These are phyloP conservation scores for Carpinus viminea DNA, from an alignment of 306 rosid genomes.

Conservation along the genomic window DNA sequence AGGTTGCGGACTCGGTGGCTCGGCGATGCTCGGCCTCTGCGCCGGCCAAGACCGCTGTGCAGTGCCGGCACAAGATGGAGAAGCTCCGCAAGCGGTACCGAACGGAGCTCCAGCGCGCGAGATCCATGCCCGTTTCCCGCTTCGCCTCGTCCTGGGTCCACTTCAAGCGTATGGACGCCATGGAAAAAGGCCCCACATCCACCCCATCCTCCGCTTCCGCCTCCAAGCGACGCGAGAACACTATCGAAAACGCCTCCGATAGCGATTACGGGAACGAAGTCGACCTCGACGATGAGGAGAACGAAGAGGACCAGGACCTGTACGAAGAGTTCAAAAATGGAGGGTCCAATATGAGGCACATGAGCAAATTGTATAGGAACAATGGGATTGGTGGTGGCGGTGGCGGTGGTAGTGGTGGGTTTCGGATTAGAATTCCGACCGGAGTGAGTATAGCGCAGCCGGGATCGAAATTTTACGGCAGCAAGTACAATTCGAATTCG, in stretches of 20 bases:
- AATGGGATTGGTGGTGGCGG: constrained; percentile 30
- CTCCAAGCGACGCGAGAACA: constrained; percentile 35
- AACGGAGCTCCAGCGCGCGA: constrained; percentile 78
- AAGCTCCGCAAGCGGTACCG: constrained; percentile 88
- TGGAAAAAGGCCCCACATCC: constrained; percentile 76
- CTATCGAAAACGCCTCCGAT: constrained; percentile 39
- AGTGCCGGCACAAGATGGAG: constrained; percentile 98
- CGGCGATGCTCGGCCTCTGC: constrained; percentile 62
- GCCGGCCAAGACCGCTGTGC: constrained; percentile 84
- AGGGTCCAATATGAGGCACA: constrained; percentile 50
- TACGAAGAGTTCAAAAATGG: constrained; percentile 62
- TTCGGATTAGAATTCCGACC: constrained; percentile 74
- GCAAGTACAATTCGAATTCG: constrained; percentile 42
- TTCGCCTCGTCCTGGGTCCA: constrained; percentile 81
- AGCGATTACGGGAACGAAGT: constrained; percentile 39
- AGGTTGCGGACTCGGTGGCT: constrained; percentile 79
- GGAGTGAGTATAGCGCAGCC: constrained; percentile 77
- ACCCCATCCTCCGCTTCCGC: constrained; percentile 49
- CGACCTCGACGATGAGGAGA: constrained; percentile 43
- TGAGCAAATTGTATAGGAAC: constrained; percentile 63
- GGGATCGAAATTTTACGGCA: constrained; percentile 48
- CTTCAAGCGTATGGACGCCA: constrained; percentile 84
- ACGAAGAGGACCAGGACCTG: constrained; percentile 61
- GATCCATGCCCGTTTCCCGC: constrained; percentile 57
- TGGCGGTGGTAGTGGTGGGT: constrained; percentile 40